A percentile compares a stretch with the other conserved stretches of the same genome.
Evolutionary conservation across 306 rosid genomes (phyloP).

Genomic region (Herpetospermum pedunculosum): DNA sequence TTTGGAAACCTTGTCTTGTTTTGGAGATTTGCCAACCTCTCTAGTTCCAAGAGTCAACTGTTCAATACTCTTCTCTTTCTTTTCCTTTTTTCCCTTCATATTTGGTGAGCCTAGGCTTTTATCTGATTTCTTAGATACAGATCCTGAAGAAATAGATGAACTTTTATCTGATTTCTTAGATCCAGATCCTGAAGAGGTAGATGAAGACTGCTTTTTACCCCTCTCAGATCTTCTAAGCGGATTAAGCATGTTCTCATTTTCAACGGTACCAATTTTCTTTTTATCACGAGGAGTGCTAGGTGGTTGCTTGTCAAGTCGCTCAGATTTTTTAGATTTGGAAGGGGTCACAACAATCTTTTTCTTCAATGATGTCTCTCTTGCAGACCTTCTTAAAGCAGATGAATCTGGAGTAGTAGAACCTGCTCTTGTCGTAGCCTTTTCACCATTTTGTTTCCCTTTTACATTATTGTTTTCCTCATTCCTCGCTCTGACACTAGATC

Average conservation of each 20-base stretch:
- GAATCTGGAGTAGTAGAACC: conserved; percentile 19
- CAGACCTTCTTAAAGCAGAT: conserved; percentile 43
- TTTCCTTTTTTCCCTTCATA: conserved; percentile 22
- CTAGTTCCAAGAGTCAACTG: conserved; percentile 29
- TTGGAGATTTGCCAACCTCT: conserved; percentile 24
- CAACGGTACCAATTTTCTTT: conserved; percentile 30
- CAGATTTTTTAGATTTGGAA: conserved; percentile 29
- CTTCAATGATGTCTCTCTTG: conserved; percentile 29
- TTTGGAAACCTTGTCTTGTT: conserved; percentile 13
- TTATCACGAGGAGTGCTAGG: conserved; percentile 16
- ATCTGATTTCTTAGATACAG: conserved; percentile 26
- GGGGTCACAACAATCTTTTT: conserved; percentile 21
- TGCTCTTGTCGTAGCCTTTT: conserved; percentile 24
- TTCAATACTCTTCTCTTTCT: conserved; percentile 38
- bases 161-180: conserved; percentile 14
- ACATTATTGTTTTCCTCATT: conserved; percentile 25
- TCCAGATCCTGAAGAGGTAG: conserved; percentile 31
- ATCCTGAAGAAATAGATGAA: conserved; percentile 27
- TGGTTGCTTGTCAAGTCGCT: conserved; percentile 24
- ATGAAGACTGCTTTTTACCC: conserved; percentile 18
- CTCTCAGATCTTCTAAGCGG: conserved; percentile 51
- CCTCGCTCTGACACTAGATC: conserved; percentile 31
- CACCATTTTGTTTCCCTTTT: conserved; percentile 19
- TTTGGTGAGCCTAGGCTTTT: conserved; percentile 30
- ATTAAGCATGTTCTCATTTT: conserved; percentile 29